Evolutionary conservation across 1,284 basidiomycete species (phyloP).

Genomic region (Entoloma clypeatum): DNA sequence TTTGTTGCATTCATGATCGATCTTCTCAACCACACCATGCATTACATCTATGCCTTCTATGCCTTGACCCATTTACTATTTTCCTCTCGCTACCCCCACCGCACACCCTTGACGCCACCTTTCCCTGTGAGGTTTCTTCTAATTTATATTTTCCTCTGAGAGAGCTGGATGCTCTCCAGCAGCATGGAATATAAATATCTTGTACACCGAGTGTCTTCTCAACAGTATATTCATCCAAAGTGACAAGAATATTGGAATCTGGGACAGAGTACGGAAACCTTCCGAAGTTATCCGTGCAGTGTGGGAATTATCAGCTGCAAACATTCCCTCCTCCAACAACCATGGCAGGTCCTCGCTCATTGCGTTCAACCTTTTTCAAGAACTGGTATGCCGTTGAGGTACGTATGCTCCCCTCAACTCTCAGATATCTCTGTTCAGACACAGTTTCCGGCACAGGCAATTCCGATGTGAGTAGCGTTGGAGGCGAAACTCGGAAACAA

Average conservation of each 20-base stretch:
- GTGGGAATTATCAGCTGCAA: constrained; percentile 23
- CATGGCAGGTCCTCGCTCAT: constrained; percentile 20
- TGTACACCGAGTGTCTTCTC: neutral
- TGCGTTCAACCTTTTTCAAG: constrained; percentile 51
- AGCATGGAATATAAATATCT: constrained; percentile 17
- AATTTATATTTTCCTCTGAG: constrained; percentile 20
- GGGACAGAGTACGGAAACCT: neutral
- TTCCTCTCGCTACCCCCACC: constrained; percentile 6
- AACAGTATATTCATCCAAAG: neutral
- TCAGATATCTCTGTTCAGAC: constrained; percentile 8
- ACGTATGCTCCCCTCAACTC: constrained; percentile 15
- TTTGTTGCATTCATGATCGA: constrained; percentile 15
- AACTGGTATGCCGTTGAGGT: constrained; percentile 85
- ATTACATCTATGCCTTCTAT: constrained; percentile 17
- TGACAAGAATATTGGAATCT: neutral
- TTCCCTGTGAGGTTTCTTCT: constrained; percentile 1
- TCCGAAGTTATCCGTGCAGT: constrained; percentile 27
- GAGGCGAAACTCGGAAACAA: neutral
- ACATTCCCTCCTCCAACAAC: constrained; percentile 10
- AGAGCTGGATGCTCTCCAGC: constrained; percentile 30
- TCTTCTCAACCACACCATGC: constrained; percentile 16
- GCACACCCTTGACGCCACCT: constrained; percentile 13
- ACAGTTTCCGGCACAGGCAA: constrained; percentile 54
- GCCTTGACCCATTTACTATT: too few relatives aligned
- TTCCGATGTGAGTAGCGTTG: constrained; percentile 61